These are phyloP conservation scores for Erodium chrysanthum DNA, from an alignment of 441 rosid species.

Conservation along the genomic window DNA sequence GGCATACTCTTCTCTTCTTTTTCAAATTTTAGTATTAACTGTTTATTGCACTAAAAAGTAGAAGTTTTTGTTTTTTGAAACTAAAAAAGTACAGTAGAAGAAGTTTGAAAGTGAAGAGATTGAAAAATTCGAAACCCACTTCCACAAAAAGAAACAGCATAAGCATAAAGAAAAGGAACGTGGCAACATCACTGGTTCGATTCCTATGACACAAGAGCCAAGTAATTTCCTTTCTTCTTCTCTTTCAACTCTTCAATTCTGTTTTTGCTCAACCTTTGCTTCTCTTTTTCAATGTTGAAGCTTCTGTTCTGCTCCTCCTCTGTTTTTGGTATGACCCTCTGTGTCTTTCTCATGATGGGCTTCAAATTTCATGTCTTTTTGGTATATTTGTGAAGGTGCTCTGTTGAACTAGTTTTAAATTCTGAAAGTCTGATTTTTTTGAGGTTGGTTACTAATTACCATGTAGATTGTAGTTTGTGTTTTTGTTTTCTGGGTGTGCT, in stretches of 20 bases:
- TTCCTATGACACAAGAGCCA: constrained; percentile 4
- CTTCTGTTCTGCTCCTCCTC: not conserved
- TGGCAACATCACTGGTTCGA: not conserved
- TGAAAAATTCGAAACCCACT: constrained; percentile 9
- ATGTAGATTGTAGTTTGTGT: not conserved
- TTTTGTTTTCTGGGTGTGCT: not conserved
- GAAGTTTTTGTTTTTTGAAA: too few relatives aligned
- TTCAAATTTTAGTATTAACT: not conserved
- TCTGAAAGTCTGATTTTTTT: constrained; percentile 15
- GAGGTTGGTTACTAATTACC: not conserved
- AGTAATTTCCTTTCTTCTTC: constrained; percentile 21
- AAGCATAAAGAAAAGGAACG: not conserved
- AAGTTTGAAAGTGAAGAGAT: constrained; percentile 3
- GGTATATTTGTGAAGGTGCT: not conserved
- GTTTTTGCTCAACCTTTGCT: not conserved
- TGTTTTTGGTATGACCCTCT: not conserved
- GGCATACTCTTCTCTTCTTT: too few relatives aligned
- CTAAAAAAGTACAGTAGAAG: not conserved
- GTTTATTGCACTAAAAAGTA: too few relatives aligned
- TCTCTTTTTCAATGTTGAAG: not conserved
- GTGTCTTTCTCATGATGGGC: not conserved
- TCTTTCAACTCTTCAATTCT: not conserved
- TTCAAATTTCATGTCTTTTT: not conserved
- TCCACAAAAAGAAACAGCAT: not conserved
- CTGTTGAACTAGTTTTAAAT: not conserved